Conservation (phyloP, 176 grass and related monocot genomes). For the Secale cereale region DNA sequence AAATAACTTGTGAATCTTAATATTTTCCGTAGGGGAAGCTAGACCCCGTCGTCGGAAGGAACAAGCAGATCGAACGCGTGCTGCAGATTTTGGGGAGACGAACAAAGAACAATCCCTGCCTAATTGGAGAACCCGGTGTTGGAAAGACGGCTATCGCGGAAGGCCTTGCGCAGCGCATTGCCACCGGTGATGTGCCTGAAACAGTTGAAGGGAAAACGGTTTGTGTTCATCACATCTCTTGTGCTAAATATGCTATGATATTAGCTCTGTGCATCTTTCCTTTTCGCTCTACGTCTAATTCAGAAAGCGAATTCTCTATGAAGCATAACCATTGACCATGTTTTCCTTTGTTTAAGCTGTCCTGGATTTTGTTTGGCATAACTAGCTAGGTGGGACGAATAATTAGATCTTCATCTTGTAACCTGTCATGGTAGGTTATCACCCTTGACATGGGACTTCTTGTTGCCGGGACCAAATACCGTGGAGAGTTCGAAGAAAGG, state of each 20-base stretch:
- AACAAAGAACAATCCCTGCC: conserved; percentile 96
- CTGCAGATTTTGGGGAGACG: conserved; percentile 90
- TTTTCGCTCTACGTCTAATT: neutral
- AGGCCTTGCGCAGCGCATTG: conserved; percentile 89
- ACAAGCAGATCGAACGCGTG: conserved; percentile 82
- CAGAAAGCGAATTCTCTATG: neutral
- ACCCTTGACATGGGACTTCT: conserved; percentile 94
- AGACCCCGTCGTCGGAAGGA: conserved; percentile 89
- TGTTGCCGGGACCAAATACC: conserved; percentile 93
- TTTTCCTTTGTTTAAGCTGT: neutral
- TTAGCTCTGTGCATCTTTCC: neutral
- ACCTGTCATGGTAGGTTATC: conserved; percentile 58
- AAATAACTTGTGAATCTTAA: neutral
- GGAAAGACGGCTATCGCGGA: conserved; percentile 96
- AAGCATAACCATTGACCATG: neutral
- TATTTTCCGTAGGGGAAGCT: conserved; percentile 64
- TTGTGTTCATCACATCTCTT: neutral
- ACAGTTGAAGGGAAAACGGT: conserved; percentile 97
- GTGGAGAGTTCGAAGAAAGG: conserved; percentile 96
- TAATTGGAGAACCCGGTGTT: conserved; percentile 97
- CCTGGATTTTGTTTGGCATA: neutral
- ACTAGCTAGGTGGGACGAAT: neutral
- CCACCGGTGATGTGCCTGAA: conserved; percentile 86
- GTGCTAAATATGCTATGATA: neutral
- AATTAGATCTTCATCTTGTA: neutral